A percentile compares a stretch with the other conserved stretches of the same genome.
phyloP scores from a whole-genome alignment of 805 yeast species.

The Candida golubevii region DNA sequence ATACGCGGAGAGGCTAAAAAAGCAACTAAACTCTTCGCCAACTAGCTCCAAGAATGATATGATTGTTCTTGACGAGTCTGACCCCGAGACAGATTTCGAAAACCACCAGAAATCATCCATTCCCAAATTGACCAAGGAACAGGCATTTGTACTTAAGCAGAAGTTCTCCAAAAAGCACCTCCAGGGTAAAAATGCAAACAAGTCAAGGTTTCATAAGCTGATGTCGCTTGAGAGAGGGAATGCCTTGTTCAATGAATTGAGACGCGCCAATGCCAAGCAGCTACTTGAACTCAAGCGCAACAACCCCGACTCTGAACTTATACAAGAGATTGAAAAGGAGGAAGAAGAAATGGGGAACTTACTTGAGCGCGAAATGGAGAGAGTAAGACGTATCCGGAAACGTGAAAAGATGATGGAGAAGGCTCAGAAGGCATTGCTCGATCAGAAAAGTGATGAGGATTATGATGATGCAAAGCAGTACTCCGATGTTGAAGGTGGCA shows the following conservation, averaged over 20 bases:
- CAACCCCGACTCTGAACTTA: constrained; percentile 23
- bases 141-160: constrained; percentile 28
- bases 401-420: constrained; percentile 37
- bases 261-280: constrained; percentile 44
- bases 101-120: constrained; percentile 15
- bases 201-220: constrained; percentile 3
- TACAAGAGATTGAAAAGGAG: constrained; percentile 38
- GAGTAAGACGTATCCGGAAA: constrained; percentile 43
- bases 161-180: constrained; percentile 23
- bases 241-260: constrained; percentile 32
- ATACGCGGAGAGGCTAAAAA: constrained; percentile 32
- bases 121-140: constrained; percentile 32
- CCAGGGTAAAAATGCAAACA: neutral
- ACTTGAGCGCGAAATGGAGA: constrained; percentile 48
- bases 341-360: constrained; percentile 42
- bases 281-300: constrained; percentile 22
- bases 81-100: constrained; percentile 14
- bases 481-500: constrained; percentile 9
- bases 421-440: constrained; percentile 31
- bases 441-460: constrained; percentile 13
- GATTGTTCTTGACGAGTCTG: constrained; percentile 29
- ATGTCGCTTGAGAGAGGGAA: constrained; percentile 9
- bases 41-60: constrained; percentile 13
- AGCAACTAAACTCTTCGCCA: constrained; percentile 25
- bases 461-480: constrained; percentile 9